phyloP scores from a whole-genome alignment of 495 filamentous ascomycete genomes.

The Neurospora hispaniola region DNA sequence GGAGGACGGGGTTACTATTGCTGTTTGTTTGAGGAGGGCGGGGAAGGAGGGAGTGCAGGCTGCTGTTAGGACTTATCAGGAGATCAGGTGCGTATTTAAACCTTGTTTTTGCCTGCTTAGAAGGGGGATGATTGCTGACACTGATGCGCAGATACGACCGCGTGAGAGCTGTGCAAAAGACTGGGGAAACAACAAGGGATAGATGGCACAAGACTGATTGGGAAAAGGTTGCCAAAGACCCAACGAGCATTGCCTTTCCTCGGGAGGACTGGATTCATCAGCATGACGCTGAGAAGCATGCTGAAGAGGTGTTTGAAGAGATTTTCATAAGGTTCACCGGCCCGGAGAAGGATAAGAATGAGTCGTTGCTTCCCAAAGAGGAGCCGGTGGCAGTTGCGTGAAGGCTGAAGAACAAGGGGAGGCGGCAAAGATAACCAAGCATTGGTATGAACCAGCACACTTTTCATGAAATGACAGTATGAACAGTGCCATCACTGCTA shows the following conservation, averaged over 20 bases:
- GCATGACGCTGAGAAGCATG: slow-evolving; percentile 45
- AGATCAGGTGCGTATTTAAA: slow-evolving; percentile 15
- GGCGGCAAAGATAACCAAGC: not conserved
- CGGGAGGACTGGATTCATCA: slow-evolving; percentile 45
- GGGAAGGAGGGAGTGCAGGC: slow-evolving; percentile 40
- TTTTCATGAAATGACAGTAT: no score
- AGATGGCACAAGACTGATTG: slow-evolving; percentile 49
- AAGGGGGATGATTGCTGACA: not conserved
- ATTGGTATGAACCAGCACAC: not conserved
- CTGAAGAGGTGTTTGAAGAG: slow-evolving; percentile 41
- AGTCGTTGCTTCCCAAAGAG: not conserved
- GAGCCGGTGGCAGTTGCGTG: not conserved
- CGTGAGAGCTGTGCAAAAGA: slow-evolving; percentile 39
- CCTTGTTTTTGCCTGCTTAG: no score
- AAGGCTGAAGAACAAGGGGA: not conserved
- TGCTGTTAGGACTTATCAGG: slow-evolving; percentile 34
- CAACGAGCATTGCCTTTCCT: slow-evolving; percentile 42
- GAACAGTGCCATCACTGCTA: no score
- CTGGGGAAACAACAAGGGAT: slow-evolving; percentile 42
- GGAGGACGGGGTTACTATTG: slow-evolving; percentile 52
- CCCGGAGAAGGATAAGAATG: rapidly evolving
- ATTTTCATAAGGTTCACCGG: slow-evolving; percentile 13
- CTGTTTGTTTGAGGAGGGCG: slow-evolving; percentile 43
- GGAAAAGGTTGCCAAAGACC: slow-evolving; percentile 39
- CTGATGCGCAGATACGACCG: slow-evolving; percentile 29